These are phyloP conservation scores for Tolypocladium sp. DNA, from an alignment of 2,329 filamentous ascomycete species.

Conservation along the genomic window DNA sequence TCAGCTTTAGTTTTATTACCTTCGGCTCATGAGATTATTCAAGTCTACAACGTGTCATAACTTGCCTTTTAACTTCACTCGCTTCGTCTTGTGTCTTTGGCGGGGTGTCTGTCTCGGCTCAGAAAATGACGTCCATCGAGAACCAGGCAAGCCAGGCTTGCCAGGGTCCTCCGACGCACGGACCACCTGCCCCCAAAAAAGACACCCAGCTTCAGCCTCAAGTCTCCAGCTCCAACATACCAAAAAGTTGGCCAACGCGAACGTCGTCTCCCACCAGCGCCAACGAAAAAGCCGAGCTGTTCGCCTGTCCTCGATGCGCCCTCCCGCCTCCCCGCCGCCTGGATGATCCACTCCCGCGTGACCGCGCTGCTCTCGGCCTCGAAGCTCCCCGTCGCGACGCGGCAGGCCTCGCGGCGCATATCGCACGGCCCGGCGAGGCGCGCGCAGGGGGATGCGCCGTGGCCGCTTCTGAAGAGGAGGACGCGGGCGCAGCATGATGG, in stretches of 20 bases:
- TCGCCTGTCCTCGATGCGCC: neutral
- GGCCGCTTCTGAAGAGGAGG: neutral
- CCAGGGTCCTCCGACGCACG: neutral
- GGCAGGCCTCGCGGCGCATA: neutral
- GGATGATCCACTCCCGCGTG: neutral
- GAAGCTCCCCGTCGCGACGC: neutral
- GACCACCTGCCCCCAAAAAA: neutral
- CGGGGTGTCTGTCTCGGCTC: neutral
- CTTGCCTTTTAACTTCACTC: too few relatives aligned
- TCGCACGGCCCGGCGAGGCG: neutral
- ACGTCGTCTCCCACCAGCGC: neutral
- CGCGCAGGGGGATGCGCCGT: neutral
- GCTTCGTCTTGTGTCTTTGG: neutral
- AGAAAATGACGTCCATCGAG: neutral
- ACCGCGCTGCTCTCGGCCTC: neutral
- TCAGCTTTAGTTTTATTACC: too few relatives aligned
- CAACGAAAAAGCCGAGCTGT: neutral
- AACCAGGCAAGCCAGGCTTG: too few relatives aligned
- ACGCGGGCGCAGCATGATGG: neutral
- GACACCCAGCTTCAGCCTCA: neutral
- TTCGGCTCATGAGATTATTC: too few relatives aligned
- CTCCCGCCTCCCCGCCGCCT: neutral
- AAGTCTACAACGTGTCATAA: too few relatives aligned
- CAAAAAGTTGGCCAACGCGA: neutral
- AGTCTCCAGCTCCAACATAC: neutral